Base-by-base conservation (phyloP, 192 early-diverging fungal species). In the Rhizophagus prolifer region DNA sequence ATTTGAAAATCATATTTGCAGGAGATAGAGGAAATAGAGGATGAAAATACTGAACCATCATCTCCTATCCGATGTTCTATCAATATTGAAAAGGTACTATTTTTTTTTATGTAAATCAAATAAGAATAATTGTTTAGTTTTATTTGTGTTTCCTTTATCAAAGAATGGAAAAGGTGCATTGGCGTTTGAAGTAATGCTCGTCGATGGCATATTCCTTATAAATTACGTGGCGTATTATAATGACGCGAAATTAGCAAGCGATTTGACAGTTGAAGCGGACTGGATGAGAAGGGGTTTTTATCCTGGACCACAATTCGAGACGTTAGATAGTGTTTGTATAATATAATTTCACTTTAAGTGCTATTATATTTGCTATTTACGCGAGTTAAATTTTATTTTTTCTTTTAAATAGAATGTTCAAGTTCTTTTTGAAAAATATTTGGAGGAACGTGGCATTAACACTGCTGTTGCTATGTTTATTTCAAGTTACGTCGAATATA, bases 391-490 rank as follows among this genome's bases (percentile, higher is more conserved):
- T 44, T 12, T 66, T 28, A 58, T 2, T 9, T 50, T 58, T 71
- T 12, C 13, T n/a, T 46, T 4, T 8, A 38, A 38, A 34, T 41
- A 87, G 83, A 83, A 88, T 46, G 85, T 94, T 60, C 90, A 94
- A 89, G 82, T 83, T 30, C 75, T 87, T 50, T 88, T 94, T 78
- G 91, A 92, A 77, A 84, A 84, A 70, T 95, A 89, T 83, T 85
- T 99, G 72, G 91, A 92, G 63, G 97, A 97, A 84, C 94, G 95
- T 76, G 92, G 93, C 58, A 90, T 98, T 68, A 91, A 95, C 78
- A 87, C 89, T n/a, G 88, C 87, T 3, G 83, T 97, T 54, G 91
- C 94, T 36, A 85, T 90, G 79, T 96, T 97, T 81, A 88, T 98
- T 65, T 91, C 94, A 68, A 89, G 88, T 78, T 98, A 93, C 84